Conservation (phyloP, 2,329 filamentous ascomycete species). For the Talaromyces sp. region DNA sequence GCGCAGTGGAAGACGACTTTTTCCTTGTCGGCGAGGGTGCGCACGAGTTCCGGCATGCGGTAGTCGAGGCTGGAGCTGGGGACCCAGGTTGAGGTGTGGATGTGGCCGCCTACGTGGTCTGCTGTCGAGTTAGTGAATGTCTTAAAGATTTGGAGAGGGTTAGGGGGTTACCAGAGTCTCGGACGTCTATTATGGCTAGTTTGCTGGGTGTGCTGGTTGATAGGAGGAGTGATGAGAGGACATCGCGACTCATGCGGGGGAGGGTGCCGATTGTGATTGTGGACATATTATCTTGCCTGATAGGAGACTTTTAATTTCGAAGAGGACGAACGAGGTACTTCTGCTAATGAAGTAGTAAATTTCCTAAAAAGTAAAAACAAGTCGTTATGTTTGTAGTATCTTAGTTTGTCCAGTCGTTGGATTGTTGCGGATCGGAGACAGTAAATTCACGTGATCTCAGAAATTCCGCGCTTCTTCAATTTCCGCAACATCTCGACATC, state of each 20-base stretch:
- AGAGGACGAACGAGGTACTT: too few species aligned
- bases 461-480: slow-evolving; percentile 24
- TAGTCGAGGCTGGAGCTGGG: slow-evolving; percentile 72
- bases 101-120: slow-evolving; percentile 93
- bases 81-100: slow-evolving; percentile 71
- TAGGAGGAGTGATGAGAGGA: slow-evolving; percentile 66
- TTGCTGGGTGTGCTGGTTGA: slow-evolving; percentile 48
- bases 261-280: slow-evolving; percentile 63
- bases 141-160: background rate
- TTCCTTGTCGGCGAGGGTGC: slow-evolving; percentile 72
- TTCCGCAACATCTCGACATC: background rate
- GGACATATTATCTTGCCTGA: too few species aligned
- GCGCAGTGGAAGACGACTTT: slow-evolving; percentile 93
- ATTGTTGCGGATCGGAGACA: background rate
- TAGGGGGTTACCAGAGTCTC: slow-evolving; percentile 65
- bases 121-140: background rate
- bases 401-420: background rate
- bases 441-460: slow-evolving; percentile 26
- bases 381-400: background rate
- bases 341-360: too few species aligned
- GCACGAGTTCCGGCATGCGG: slow-evolving; percentile 77
- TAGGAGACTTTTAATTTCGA: too few species aligned
- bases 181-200: slow-evolving; percentile 80
- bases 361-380: background rate
- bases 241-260: slow-evolving; percentile 64